A percentile compares a stretch with the other conserved stretches of the same genome.
Evolutionary conservation across 306 rosid species (phyloP).

Genomic region (Sphenostylis stenocarpa): DNA sequence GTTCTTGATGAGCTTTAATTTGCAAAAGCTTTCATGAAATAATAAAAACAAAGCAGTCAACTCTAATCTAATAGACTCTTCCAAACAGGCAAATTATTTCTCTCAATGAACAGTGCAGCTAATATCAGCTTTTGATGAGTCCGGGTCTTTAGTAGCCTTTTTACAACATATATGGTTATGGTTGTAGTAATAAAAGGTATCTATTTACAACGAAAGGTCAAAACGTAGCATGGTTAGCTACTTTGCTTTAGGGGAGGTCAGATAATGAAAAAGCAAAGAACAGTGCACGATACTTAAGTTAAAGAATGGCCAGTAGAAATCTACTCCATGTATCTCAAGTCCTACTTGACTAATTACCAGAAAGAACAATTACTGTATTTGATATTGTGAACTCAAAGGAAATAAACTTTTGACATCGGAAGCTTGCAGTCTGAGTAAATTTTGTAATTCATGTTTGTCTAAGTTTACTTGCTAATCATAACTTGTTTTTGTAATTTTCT

Average conservation of each 20-base stretch:
- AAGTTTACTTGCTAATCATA: conserved; percentile 11
- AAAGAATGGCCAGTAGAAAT: conserved; percentile 8
- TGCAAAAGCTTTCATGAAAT: not conserved
- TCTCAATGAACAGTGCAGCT: not conserved
- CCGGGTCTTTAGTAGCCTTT: not conserved
- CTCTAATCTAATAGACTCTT: not conserved
- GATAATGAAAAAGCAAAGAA: conserved; percentile 3
- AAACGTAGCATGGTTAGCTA: not conserved
- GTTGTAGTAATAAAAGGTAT: not conserved
- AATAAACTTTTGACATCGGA: not conserved
- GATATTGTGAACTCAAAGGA: not conserved
- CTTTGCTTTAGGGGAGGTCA: not conserved
- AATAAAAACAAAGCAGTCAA: not conserved
- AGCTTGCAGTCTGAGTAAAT: not conserved
- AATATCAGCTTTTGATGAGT: not conserved
- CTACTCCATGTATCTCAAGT: conserved; percentile 3
- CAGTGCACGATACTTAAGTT: not conserved
- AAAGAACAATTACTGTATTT: not conserved
- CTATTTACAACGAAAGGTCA: not conserved
- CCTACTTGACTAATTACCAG: conserved; percentile 16
- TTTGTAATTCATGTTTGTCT: not conserved
- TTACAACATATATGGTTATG: too few species aligned
- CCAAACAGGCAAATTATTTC: not conserved
- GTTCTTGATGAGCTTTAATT: not conserved
- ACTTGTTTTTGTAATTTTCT: conserved; percentile 21